A percentile compares a stretch with the other conserved stretches of the same genome.
These are phyloP conservation scores for Globisporangium lucens DNA, from an alignment of 352 stramenopile species.

Conservation along the genomic window DNA sequence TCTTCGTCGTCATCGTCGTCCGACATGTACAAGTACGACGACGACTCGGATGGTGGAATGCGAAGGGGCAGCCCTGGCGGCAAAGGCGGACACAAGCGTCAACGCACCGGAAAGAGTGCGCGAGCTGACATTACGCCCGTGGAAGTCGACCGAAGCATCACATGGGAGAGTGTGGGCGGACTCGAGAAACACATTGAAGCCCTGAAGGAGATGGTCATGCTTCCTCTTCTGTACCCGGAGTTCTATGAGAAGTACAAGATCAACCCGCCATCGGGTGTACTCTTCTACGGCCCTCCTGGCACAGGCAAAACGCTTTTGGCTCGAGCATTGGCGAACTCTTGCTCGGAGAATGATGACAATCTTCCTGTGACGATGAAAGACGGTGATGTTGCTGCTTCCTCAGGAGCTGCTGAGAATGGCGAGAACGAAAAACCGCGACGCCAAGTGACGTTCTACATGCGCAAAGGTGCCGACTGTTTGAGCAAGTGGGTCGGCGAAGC, in stretches of 20 bases:
- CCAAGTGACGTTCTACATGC: slow-evolving; percentile 93
- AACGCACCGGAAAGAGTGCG: slow-evolving; percentile 35
- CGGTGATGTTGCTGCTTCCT: slow-evolving; percentile 10
- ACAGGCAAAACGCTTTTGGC: slow-evolving; percentile 92
- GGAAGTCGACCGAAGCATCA: slow-evolving; percentile 79
- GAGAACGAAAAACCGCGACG: slow-evolving; percentile 27
- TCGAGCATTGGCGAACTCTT: slow-evolving; percentile 87
- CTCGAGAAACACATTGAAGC: slow-evolving; percentile 83
- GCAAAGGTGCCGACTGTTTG: slow-evolving; percentile 89
- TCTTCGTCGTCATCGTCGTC: slow-evolving; percentile 52
- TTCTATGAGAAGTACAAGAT: slow-evolving; percentile 91
- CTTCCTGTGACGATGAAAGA: slow-evolving; percentile 6
- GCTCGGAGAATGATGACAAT: slow-evolving; percentile 36
- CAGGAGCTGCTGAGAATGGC: slow-evolving; percentile 10
- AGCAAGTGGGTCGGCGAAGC: slow-evolving; percentile 93
- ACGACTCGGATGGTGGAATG: slow-evolving; percentile 69
- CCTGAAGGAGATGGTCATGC: slow-evolving; percentile 94
- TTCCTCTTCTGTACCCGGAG: slow-evolving; percentile 91
- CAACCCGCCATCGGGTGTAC: slow-evolving; percentile 74
- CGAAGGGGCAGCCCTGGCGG: slow-evolving; percentile 39
- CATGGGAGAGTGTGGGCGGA: slow-evolving; percentile 84
- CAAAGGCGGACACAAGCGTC: slow-evolving; percentile 21
- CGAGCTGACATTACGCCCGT: slow-evolving; percentile 81
- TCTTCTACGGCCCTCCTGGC: slow-evolving; percentile 90
- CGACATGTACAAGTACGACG: slow-evolving; percentile 56